Evolutionary conservation across 495 filamentous ascomycete species (phyloP), one percentile per base, ranked within the genome.

Genomic region (Oidiodendron maius): DNA sequence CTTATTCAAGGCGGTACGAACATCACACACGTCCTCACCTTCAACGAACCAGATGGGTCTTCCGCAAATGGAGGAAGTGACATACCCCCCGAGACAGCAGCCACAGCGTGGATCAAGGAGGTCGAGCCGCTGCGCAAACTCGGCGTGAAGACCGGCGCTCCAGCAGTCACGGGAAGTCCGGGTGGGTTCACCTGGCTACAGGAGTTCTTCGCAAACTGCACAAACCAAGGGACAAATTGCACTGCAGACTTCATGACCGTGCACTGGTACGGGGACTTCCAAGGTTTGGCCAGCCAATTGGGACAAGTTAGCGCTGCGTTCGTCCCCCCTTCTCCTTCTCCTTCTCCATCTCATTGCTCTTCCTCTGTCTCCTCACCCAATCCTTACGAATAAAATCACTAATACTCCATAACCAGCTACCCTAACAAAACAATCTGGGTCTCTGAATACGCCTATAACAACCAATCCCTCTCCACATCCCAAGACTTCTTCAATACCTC

Each of bases 261-360:
- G 23, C 86, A 91, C 56, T 90, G 81, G 81, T 91, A 91, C 55
- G 84, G 83, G 12, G 71, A 82, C 49, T 90, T 88, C 51, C 79
- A 82, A 48, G 86, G 84, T 0, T 55, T 91, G 43, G 83, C 83
- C 6, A 82, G 76, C 50, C 82, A 87, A 57, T 62, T 91, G 46
- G 84, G 83, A 0, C 65, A 80, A 46, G 75, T 83, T 8, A 62
- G 66, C 51, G 76, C 64, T 9, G 65, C 72, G 67, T 76, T 50
- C n/a, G 55, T 60, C 36, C 62, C 51, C 38, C 53, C 56, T n/a
- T 40, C 32, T 30, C 34, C 17, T 20, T 35, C 17, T 21, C 1
- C 11, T 40, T 17, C 37, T 40, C n/a, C 6, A 15, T 40, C 37
- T 17, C 15, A 21, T 17, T 25, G 21, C 21, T 17, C 16, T 4